A percentile compares a stretch with the other conserved stretches of the same genome.
phyloP scores from a whole-genome alignment of 768 basidiomycete genomes.

The Rhodotorula graminis region DNA sequence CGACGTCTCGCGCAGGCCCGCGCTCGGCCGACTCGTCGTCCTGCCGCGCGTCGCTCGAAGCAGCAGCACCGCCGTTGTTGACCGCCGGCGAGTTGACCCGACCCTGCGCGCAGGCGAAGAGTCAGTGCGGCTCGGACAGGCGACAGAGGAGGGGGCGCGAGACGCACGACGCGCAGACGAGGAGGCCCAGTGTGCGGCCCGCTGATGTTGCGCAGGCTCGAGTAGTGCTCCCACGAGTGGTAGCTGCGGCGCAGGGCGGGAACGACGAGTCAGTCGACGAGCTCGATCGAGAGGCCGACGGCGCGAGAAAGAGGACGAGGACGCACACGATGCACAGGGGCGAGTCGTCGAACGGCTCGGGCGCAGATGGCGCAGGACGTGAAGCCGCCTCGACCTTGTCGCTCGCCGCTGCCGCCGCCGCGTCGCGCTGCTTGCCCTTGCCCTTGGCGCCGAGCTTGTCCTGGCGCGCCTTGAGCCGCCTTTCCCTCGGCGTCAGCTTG shows the following conservation, averaged over 20 bases:
- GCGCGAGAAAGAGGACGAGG: not conserved
- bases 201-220: conserved; percentile 77
- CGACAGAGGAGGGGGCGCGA: too few relatives aligned
- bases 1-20: not conserved
- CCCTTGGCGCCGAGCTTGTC: conserved; percentile 42
- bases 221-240: conserved; percentile 76
- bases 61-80: too few relatives aligned
- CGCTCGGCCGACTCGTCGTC: too few relatives aligned
- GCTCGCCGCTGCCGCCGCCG: too few relatives aligned
- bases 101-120: not conserved
- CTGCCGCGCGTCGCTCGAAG: not conserved
- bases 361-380: too few relatives aligned
- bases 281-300: not conserved
- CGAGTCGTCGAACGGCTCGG: conserved; percentile 37
- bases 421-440: not conserved
- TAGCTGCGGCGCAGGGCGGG: not conserved
- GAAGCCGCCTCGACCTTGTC: not conserved
- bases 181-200: conserved; percentile 70
- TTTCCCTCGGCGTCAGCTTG: conserved; percentile 16
- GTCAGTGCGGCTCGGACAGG: not conserved
- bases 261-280: not conserved
- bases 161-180: conserved; percentile 26
- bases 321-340: conserved; percentile 77
- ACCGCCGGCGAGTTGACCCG: not conserved
- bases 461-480: conserved; percentile 49